phyloP scores from a whole-genome alignment of 202 grass and related monocot species.

The Carex arenaria region DNA sequence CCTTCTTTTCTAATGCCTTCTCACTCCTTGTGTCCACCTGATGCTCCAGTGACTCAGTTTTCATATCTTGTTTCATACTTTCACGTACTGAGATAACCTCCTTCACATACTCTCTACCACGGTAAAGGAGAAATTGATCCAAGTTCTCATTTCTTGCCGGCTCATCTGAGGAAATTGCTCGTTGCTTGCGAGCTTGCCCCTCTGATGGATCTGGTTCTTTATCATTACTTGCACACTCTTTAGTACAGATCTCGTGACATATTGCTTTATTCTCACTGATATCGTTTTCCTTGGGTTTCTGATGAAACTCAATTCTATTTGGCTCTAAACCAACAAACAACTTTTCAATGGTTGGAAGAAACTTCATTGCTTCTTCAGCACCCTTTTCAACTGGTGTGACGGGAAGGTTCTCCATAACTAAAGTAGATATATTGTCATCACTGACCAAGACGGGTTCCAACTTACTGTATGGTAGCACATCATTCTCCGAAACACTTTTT shows the following conservation, averaged over 20 bases:
- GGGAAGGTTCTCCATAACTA: not conserved
- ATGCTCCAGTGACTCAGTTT: no score
- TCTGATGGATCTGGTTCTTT: constrained; percentile 24
- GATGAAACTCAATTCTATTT: not conserved
- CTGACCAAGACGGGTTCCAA: not conserved
- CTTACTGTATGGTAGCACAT: not conserved
- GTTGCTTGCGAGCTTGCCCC: constrained; percentile 31
- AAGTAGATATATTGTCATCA: not conserved
- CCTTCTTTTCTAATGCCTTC: no score
- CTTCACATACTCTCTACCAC: not conserved
- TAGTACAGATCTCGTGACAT: not conserved
- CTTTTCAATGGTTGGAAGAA: constrained; percentile 28
- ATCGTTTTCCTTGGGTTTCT: not conserved
- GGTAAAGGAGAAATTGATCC: constrained; percentile 37
- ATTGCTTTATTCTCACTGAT: not conserved
- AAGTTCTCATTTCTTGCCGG: constrained; percentile 31
- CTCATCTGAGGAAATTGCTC: constrained; percentile 25
- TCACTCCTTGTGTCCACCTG: no score
- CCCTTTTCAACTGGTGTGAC: constrained; percentile 1
- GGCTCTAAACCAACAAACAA: constrained; percentile 15
- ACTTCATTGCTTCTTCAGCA: constrained; percentile 29
- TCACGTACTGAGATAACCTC: not conserved
- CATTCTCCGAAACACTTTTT: not conserved
- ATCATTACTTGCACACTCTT: not conserved
- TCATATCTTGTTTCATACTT: constrained; percentile 21